These are phyloP conservation scores for Heritiera littoralis DNA, from an alignment of 345 rosid species.

Conservation along the genomic window DNA sequence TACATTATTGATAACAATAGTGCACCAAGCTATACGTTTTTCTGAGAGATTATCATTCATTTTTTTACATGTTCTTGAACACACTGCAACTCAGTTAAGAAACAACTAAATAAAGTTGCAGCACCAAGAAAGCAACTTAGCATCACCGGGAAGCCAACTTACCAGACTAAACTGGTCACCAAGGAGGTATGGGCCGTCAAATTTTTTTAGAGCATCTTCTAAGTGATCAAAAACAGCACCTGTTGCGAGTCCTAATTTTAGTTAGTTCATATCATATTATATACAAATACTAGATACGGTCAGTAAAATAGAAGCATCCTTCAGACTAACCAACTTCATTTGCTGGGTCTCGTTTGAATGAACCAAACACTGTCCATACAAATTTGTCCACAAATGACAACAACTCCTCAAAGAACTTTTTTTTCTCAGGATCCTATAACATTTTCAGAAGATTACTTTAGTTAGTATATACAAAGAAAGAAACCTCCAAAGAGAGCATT, in stretches of 20 bases:
- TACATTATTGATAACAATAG: not conserved
- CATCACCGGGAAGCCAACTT: slow-evolving; percentile 21
- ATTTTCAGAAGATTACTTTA: slow-evolving; percentile 17
- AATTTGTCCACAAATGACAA: slow-evolving; percentile 59
- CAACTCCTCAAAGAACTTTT: slow-evolving; percentile 63
- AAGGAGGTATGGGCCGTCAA: slow-evolving; percentile 84
- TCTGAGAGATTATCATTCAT: not conserved
- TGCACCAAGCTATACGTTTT: not conserved
- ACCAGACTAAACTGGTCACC: slow-evolving; percentile 77
- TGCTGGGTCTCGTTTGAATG: slow-evolving; percentile 64
- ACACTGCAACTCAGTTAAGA: not conserved
- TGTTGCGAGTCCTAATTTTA: slow-evolving; percentile 32
- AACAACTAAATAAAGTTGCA: not conserved
- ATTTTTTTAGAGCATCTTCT: slow-evolving; percentile 65
- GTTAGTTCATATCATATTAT: slow-evolving; percentile 5
- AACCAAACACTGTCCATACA: slow-evolving; percentile 30
- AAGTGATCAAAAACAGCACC: slow-evolving; percentile 72
- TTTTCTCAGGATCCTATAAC: slow-evolving; percentile 67
- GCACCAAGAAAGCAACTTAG: not conserved
- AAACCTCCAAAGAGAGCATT: not conserved
- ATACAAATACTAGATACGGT: not conserved
- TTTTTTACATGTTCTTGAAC: not conserved
- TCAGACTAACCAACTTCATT: slow-evolving; percentile 56
- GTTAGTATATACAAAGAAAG: not conserved
- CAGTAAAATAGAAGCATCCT: not conserved